Percentiles rank a stretch among this genome's conserved stretches.
These are phyloP conservation scores for Schizopora paradoxa DNA, from an alignment of 1,284 basidiomycete genomes.

Conservation along the genomic window DNA sequence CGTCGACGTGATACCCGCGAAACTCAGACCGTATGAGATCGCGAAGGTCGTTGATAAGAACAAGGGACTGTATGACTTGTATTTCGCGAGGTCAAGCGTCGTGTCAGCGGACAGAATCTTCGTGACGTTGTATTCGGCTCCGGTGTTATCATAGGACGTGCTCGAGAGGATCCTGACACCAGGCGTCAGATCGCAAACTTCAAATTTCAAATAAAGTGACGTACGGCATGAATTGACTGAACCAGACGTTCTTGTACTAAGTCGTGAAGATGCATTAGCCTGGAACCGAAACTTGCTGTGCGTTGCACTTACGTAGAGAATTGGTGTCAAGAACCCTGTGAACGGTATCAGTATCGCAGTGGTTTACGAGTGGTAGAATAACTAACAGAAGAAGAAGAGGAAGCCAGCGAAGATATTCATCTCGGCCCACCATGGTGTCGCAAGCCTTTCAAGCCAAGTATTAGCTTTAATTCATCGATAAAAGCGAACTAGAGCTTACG, in stretches of 20 bases:
- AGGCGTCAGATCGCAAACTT: background rate
- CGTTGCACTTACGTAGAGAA: conserved; percentile 38
- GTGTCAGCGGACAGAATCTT: conserved; percentile 33
- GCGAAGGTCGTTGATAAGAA: conserved; percentile 64
- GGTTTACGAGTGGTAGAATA: conserved; percentile 45
- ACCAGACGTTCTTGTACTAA: conserved; percentile 36
- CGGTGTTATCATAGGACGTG: conserved; percentile 28
- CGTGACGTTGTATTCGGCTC: conserved; percentile 36
- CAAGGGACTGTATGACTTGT: conserved; percentile 51
- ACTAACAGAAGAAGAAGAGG: conserved; percentile 62
- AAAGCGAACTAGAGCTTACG: no score
- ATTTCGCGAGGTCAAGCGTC: conserved; percentile 46
- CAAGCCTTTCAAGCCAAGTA: conserved; percentile 26
- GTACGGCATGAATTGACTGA: conserved; percentile 38
- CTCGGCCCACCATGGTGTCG: conserved; percentile 68
- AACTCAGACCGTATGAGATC: conserved; percentile 57
- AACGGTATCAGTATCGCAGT: conserved; percentile 33
- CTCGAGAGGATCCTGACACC: conserved; percentile 22
- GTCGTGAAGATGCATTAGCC: conserved; percentile 49
- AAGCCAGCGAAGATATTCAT: conserved; percentile 83
- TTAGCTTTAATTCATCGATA: conserved; percentile 46
- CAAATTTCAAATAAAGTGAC: conserved; percentile 25
- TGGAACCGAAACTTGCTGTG: no score
- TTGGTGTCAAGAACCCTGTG: conserved; percentile 61
- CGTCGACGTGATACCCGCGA: conserved; percentile 55